These are phyloP conservation scores for Zasmidium angulare DNA, from an alignment of 2,329 filamentous ascomycete genomes.

Conservation along the genomic window DNA sequence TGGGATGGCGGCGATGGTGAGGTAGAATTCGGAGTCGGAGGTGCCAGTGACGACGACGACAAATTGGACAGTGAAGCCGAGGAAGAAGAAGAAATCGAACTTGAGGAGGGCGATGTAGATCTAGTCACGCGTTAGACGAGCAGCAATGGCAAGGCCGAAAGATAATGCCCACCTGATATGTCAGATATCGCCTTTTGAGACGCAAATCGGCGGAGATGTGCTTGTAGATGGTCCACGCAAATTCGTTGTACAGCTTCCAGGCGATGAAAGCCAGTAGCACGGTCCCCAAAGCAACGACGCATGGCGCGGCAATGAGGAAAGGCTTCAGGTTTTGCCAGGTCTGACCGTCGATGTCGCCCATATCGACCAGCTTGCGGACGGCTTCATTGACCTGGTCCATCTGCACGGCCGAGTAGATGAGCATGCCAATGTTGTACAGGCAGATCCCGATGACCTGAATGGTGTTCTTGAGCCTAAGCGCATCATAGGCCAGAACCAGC, in stretches of 20 bases:
- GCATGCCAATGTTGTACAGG: conserved; percentile 84
- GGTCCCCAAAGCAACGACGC: conserved; percentile 75
- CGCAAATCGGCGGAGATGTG: conserved; percentile 95
- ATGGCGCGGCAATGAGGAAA: conserved; percentile 81
- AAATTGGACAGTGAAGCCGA: conserved; percentile 97
- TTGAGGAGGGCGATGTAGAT: conserved; percentile 97
- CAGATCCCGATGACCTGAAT: conserved; percentile 97
- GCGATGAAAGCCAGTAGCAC: conserved; percentile 72
- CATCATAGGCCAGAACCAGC: conserved; percentile 86
- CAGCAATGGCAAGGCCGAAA: conserved; percentile 6
- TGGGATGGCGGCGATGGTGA: conserved; percentile 87
- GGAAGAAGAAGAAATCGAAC: conserved; percentile 99
- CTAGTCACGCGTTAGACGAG: conserved; percentile 47
- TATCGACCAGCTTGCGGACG: conserved; percentile 54
- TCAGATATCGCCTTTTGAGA: conserved; percentile 94
- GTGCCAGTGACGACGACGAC: conserved; percentile 80
- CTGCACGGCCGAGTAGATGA: conserved; percentile 91
- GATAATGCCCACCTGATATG: conserved; percentile 73
- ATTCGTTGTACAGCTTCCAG: conserved; percentile 97
- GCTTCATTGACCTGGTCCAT: conserved; percentile 84
- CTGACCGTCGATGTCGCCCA: conserved; percentile 43
- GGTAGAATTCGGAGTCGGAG: conserved; percentile 71
- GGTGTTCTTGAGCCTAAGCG: conserved; percentile 90
- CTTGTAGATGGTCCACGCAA: conserved; percentile 99
- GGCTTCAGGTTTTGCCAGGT: conserved; percentile 72